Conservation (phyloP, 192 early-diverging fungal genomes). For the Rhizophagus prolifer region DNA sequence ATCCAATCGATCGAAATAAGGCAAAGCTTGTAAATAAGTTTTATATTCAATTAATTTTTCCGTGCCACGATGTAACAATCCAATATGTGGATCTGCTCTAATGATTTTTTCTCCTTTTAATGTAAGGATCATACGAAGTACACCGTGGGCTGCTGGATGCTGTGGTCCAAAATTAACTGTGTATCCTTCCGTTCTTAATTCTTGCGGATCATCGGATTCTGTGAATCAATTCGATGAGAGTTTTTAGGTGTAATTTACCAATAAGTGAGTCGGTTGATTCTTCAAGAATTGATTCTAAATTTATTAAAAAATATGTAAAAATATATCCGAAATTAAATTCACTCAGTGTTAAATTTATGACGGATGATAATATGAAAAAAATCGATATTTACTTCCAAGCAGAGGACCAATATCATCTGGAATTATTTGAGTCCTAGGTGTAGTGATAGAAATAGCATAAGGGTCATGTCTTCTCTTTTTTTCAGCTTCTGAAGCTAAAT, state of each 20-base stretch:
- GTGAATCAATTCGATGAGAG: too few relatives aligned
- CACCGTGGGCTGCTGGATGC: slow-evolving; percentile 98
- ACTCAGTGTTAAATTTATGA: too few relatives aligned
- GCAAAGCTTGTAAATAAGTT: slow-evolving; percentile 95
- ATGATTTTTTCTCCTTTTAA: slow-evolving; percentile 89
- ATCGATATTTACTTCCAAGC: background rate
- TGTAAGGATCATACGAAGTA: slow-evolving; percentile 91
- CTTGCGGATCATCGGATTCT: slow-evolving; percentile 22
- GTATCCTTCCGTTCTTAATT: slow-evolving; percentile 47
- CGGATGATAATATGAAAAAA: too few relatives aligned
- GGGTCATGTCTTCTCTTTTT: background rate
- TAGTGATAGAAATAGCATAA: background rate
- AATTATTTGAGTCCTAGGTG: background rate
- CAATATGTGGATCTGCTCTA: slow-evolving; percentile 95
- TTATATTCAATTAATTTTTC: slow-evolving; percentile 99
- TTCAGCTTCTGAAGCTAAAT: background rate
- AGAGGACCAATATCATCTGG: background rate
- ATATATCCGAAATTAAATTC: too few relatives aligned
- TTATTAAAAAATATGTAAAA: background rate
- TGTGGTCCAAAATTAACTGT: slow-evolving; percentile 99
- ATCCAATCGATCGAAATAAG: slow-evolving; percentile 97
- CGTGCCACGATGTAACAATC: slow-evolving; percentile 95
- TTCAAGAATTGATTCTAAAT: background rate
- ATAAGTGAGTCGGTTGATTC: background rate
- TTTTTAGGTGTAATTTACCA: too few relatives aligned